phyloP scores from a whole-genome alignment of 257 asterid species.

The Capsicum baccatum region DNA sequence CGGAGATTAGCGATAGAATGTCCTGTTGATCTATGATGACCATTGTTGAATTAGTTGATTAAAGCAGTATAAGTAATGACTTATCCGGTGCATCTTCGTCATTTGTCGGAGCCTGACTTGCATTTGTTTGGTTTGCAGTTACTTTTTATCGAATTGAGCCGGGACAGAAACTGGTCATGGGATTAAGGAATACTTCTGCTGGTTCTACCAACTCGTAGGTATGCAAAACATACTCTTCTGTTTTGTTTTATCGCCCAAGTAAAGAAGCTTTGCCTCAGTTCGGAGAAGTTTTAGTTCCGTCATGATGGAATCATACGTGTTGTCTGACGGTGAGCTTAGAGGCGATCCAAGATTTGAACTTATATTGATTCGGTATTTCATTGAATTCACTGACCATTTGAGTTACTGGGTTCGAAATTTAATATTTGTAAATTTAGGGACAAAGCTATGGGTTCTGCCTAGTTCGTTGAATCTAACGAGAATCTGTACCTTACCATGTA shows the following conservation, averaged over 20 bases:
- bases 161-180: conserved; percentile 63
- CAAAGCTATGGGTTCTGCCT: background rate
- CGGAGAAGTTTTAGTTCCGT: background rate
- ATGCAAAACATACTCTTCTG: conserved; percentile 18
- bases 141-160: conserved; percentile 73
- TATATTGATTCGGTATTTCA: background rate
- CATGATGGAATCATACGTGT: background rate
- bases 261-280: background rate
- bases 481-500: background rate
- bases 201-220: conserved; percentile 25
- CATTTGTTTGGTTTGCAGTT: conserved; percentile 46
- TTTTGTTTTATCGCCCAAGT: background rate
- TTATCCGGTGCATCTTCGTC: background rate
- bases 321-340: background rate
- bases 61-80: background rate
- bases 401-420: background rate
- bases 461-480: background rate
- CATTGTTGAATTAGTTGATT: background rate
- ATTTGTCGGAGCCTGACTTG: background rate
- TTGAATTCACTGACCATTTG: background rate
- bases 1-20: background rate
- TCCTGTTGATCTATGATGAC: background rate
- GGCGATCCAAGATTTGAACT: background rate
- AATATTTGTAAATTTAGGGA: background rate
- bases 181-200: conserved; percentile 56